phyloP scores from a whole-genome alignment of 1,284 basidiomycete genomes.

The Heliocybe sulcata region DNA sequence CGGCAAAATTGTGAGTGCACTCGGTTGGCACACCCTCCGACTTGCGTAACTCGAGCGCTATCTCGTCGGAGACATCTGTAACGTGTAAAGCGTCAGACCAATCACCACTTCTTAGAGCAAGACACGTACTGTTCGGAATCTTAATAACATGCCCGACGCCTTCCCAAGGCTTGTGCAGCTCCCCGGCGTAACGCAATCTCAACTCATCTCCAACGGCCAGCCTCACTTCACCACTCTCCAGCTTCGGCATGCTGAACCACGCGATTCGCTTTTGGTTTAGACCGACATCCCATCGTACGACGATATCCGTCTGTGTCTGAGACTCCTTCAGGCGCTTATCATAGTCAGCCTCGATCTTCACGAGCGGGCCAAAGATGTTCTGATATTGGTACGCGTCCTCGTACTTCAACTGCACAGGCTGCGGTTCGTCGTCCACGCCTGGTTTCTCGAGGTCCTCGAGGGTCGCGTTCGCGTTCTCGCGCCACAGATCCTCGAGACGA shows the following conservation, averaged over 20 bases:
- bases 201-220: conserved; percentile 97
- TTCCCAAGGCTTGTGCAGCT: conserved; percentile 90
- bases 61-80: conserved; percentile 94
- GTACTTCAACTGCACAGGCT: conserved; percentile 84
- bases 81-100: conserved; percentile 7
- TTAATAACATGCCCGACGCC: conserved; percentile 98
- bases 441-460: conserved; percentile 96
- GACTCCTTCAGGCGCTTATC: conserved; percentile 97
- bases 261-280: conserved; percentile 97
- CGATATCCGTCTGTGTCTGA: conserved; percentile 96
- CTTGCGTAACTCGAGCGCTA: conserved; percentile 87
- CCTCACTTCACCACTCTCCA: conserved; percentile 97
- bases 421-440: conserved; percentile 94
- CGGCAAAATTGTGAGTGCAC: conserved; percentile 91
- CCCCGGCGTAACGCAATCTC: conserved; percentile 84
- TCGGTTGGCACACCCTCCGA: conserved; percentile 95
- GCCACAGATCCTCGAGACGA: conserved; percentile 96
- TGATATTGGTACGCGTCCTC: conserved; percentile 99
- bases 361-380: conserved; percentile 97
- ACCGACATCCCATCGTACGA: conserved; percentile 95
- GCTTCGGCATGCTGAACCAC: conserved; percentile 93
- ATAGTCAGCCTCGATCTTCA: conserved; percentile 99
- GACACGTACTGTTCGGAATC: conserved; percentile 89
- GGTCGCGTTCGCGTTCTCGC: conserved; percentile 91
- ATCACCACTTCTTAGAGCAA: not conserved